Conservation (phyloP, 345 rosid genomes). For the Gossypium ekmanianum region DNA sequence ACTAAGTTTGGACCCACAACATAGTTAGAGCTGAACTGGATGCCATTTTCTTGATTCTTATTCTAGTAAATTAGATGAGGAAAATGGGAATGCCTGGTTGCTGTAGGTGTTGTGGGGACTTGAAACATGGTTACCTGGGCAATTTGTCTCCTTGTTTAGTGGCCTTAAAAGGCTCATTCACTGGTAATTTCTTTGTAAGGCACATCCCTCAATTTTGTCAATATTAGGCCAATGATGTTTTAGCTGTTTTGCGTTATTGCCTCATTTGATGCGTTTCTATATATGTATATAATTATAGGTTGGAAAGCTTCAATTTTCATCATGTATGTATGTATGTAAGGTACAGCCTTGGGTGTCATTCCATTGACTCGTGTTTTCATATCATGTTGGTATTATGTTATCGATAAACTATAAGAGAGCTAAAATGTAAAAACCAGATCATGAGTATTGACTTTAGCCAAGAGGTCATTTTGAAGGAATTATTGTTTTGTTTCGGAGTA, state of each 20-base stretch:
- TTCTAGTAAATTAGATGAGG: background rate
- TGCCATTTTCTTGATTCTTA: conserved; percentile 8
- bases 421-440: too few relatives aligned
- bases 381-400: background rate
- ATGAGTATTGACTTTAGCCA: too few relatives aligned
- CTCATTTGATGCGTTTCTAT: background rate
- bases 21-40: conserved; percentile 11
- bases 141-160: conserved; percentile 15
- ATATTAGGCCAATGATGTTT: conserved; percentile 25
- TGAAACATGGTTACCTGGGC: conserved; percentile 10
- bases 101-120: conserved; percentile 12
- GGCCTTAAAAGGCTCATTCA: conserved; percentile 16
- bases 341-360: background rate
- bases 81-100: conserved; percentile 9
- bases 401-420: background rate
- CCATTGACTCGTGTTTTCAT: background rate
- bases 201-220: conserved; percentile 27
- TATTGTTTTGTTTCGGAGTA: background rate
- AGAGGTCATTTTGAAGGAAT: too few relatives aligned
- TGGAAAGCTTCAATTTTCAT: background rate
- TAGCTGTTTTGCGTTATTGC: conserved; percentile 23
- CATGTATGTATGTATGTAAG: background rate
- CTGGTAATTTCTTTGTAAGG: conserved; percentile 8
- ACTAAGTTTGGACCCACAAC: conserved; percentile 12
- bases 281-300: conserved; percentile 9